Base-by-base conservation (phyloP, 2,329 filamentous ascomycete genomes). In the Ceratocystis ficicola region DNA sequence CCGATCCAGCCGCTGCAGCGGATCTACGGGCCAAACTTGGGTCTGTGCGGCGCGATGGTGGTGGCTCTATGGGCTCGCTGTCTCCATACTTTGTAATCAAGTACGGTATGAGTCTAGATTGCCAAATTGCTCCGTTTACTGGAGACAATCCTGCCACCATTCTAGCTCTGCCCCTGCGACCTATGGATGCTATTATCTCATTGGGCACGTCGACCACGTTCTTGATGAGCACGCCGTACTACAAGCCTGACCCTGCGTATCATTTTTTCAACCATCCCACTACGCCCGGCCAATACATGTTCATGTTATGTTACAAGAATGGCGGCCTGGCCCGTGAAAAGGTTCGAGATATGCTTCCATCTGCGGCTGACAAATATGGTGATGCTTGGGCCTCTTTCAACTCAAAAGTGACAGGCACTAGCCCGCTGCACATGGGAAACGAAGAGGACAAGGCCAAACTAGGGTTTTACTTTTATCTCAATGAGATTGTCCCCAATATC, bases 251-350 rank as follows among this genome's bases (percentile, higher is more conserved):
- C 73, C 89, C 90, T 2, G 84, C 88, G 5, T 96, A 96, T 73
- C 94, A 99, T 78, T 96, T 97, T 80, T 95, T 97, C 83, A 96
- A 96, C 78, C 92, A 97, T 76, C 94, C 94, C 1, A 94, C 91
- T 57, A 95, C 90, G 0, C 79, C 86, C 0, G 90, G 89, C 0
- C 83, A 96, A 68, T 96, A 95, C 82, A 97, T 99, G 94, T 97
- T 99, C 77, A 99, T 99, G 94, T 85, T 99, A 44, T 99, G 94
- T 81, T 99, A 97, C 80, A 97, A 97, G 77, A 99, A 99, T 76
- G 94, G 94, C 70, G 91, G 91, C 1, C 84, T 97, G 1, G 93
- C 94, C 1, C 88, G 94, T 57, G 94, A 99, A 74, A 86, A 89
- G 71, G 84, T 97, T 69, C 88, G 94, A 65, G 90, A 99, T 73